Percentiles rank a stretch among this genome's conserved stretches.
Conservation (phyloP, 805 yeast genomes). For the Torulaspora maleeae region DNA sequence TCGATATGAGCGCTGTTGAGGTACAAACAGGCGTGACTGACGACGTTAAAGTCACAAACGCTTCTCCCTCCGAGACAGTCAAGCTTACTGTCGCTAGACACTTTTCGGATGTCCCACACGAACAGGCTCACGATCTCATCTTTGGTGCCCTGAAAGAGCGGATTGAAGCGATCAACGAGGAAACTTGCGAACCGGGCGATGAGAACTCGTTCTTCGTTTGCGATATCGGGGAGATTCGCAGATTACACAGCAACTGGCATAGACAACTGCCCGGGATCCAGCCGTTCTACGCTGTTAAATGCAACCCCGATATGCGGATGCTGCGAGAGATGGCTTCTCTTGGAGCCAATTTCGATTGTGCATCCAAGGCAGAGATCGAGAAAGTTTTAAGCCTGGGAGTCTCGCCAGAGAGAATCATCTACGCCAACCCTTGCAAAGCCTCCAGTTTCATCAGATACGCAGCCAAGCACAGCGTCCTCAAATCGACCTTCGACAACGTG, state of each 20-base stretch:
- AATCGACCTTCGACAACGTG: conserved; percentile 85
- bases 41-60: background rate
- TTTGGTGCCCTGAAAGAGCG: conserved; percentile 40
- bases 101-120: conserved; percentile 25
- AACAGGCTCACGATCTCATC: conserved; percentile 35
- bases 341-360: conserved; percentile 88
- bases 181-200: conserved; percentile 63
- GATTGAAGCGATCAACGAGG: conserved; percentile 46
- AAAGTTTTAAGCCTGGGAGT: conserved; percentile 58
- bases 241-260: conserved; percentile 62
- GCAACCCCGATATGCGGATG: conserved; percentile 70
- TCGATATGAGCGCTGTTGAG: conserved; percentile 4
- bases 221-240: conserved; percentile 68
- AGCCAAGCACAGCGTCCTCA: conserved; percentile 45
- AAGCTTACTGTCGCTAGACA: background rate
- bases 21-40: background rate
- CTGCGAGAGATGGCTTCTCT: conserved; percentile 51
- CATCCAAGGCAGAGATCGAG: conserved; percentile 80
- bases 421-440: conserved; percentile 95
- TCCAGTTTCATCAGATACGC: conserved; percentile 76
- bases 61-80: background rate
- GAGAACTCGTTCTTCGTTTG: conserved; percentile 87
- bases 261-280: conserved; percentile 61
- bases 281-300: conserved; percentile 94
- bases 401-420: conserved; percentile 62